These are phyloP conservation scores for Tuber indicum DNA, from an alignment of 495 filamentous ascomycete genomes.

Conservation along the genomic window DNA sequence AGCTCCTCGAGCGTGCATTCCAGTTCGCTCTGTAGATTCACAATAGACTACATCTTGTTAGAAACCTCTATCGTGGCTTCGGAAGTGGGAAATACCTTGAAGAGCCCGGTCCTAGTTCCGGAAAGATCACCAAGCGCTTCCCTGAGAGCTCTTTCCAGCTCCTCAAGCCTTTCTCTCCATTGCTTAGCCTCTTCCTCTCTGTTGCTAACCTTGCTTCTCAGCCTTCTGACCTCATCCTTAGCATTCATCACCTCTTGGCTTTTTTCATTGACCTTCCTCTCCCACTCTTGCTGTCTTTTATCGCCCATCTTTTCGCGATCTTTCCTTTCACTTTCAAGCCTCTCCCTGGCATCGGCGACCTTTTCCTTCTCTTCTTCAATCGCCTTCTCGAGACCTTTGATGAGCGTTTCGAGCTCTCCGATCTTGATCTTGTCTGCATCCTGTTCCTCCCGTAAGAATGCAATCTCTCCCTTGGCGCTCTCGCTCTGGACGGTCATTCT, in stretches of 20 bases:
- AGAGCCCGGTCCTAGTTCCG: constrained; percentile 76
- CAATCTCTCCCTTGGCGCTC: constrained; percentile 84
- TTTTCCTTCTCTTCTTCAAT: constrained; percentile 77
- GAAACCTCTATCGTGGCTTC: constrained; percentile 20
- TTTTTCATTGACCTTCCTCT: constrained; percentile 48
- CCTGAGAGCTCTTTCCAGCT: constrained; percentile 80
- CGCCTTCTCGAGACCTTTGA: constrained; percentile 64
- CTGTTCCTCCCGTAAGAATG: constrained; percentile 93
- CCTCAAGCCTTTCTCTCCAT: constrained; percentile 81
- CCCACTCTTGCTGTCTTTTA: constrained; percentile 81
- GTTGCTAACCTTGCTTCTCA: constrained; percentile 72
- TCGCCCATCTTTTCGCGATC: constrained; percentile 80
- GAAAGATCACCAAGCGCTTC: constrained; percentile 77
- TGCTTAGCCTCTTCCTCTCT: constrained; percentile 81
- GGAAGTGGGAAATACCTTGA: constrained; percentile 53
- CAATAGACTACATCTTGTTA: constrained; percentile 56
- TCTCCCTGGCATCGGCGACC: constrained; percentile 67
- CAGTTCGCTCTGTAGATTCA: constrained; percentile 78
- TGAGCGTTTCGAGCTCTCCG: constrained; percentile 74
- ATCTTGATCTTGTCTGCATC: constrained; percentile 98
- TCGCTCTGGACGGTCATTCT: constrained; percentile 84
- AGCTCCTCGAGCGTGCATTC: constrained; percentile 76
- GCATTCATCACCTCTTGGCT: constrained; percentile 48
- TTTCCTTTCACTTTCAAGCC: constrained; percentile 68
- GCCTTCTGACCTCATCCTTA: constrained; percentile 76